A percentile compares a stretch with the other conserved stretches of the same genome.
phyloP scores from a whole-genome alignment of 805 yeast genomes.

The Wickerhamiella azyma region DNA sequence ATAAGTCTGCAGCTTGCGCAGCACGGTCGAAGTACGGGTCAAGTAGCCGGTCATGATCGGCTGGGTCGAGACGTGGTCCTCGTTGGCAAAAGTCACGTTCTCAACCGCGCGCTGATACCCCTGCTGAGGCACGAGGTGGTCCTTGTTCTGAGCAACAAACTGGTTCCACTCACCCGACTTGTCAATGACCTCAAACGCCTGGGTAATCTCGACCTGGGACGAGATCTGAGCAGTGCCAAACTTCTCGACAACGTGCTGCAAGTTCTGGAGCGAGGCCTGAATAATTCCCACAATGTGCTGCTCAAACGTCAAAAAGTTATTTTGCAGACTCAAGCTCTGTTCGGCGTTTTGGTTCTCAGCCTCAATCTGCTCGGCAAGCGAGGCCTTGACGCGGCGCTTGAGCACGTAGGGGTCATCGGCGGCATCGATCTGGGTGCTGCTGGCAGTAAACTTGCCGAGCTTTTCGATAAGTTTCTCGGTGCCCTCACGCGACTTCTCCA shows the following conservation, averaged over 20 bases:
- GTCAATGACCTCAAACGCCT: constrained; percentile 27
- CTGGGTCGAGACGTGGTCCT: constrained; percentile 27
- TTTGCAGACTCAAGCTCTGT: constrained; percentile 31
- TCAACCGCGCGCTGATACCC: constrained; percentile 28
- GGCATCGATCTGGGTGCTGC: constrained; percentile 27
- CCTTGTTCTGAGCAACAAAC: constrained; percentile 26
- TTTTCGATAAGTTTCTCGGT: constrained; percentile 30
- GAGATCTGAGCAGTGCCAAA: constrained; percentile 23
- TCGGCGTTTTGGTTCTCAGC: constrained; percentile 34
- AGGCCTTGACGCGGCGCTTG: constrained; percentile 26
- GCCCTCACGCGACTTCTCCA: constrained; percentile 24
- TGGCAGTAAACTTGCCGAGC: constrained; percentile 24
- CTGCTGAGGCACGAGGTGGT: constrained; percentile 23
- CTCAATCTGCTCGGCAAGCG: constrained; percentile 30
- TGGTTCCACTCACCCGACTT: constrained; percentile 33
- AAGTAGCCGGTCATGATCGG: constrained; percentile 37
- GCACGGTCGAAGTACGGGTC: constrained; percentile 31
- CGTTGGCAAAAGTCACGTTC: constrained; percentile 28
- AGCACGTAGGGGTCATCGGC: constrained; percentile 34
- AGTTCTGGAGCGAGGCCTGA: constrained; percentile 27
- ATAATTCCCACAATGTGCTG: constrained; percentile 31
- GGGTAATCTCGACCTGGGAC: constrained; percentile 23
- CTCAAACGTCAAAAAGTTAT: constrained; percentile 30
- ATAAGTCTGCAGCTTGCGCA: constrained; percentile 29
- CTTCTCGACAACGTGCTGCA: constrained; percentile 22